phyloP scores from a whole-genome alignment of 805 yeast genomes.

The Cyberlindnera amylophila region DNA sequence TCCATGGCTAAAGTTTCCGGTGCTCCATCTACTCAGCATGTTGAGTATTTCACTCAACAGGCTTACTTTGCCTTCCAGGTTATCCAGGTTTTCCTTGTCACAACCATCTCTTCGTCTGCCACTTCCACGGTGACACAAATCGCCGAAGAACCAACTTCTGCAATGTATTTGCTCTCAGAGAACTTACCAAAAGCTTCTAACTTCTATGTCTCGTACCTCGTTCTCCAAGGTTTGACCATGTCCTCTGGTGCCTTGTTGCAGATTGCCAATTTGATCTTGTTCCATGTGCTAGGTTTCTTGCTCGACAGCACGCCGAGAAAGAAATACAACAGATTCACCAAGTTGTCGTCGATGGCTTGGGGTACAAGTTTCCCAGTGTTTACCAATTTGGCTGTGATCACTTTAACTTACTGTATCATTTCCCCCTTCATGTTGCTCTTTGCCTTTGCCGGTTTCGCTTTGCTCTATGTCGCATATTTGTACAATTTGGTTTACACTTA shows the following conservation, averaged over 20 bases:
- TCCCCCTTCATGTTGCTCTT: conserved; percentile 82
- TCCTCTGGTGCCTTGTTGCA: conserved; percentile 66
- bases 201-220: conserved; percentile 64
- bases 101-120: conserved; percentile 69
- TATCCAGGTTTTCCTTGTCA: conserved; percentile 66
- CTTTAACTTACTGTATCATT: conserved; percentile 64
- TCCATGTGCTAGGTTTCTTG: conserved; percentile 51
- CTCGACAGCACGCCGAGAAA: conserved; percentile 66
- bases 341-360: conserved; percentile 54
- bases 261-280: conserved; percentile 52
- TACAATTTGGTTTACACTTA: conserved; percentile 74
- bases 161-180: conserved; percentile 56
- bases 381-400: conserved; percentile 65
- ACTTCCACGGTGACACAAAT: conserved; percentile 63
- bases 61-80: conserved; percentile 68
- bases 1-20: conserved; percentile 60
- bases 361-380: conserved; percentile 78
- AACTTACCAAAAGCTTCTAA: conserved; percentile 72
- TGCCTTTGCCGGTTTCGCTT: conserved; percentile 62
- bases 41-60: conserved; percentile 64
- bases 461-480: conserved; percentile 72
- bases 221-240: conserved; percentile 64
- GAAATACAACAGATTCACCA: conserved; percentile 57
- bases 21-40: conserved; percentile 48
- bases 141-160: conserved; percentile 52